Conservation (phyloP, 2,329 filamentous ascomycete genomes). For the Colletotrichum liaoningense region DNA sequence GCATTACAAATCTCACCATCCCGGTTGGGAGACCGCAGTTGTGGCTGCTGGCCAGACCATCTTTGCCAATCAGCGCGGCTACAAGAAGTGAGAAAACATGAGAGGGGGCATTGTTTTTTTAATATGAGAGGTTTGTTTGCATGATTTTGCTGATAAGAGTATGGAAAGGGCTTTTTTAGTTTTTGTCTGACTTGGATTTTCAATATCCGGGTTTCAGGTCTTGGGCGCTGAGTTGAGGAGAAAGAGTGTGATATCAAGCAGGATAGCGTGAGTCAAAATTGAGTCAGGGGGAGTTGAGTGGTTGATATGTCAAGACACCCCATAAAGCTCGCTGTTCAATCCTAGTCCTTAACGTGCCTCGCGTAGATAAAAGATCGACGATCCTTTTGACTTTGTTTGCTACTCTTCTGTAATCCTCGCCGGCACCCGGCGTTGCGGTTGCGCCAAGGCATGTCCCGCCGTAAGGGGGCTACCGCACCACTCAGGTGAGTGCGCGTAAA, state of each 20-base stretch:
- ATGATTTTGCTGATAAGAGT: background rate
- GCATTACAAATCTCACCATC: background rate
- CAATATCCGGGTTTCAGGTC: background rate
- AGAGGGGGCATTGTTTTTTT: background rate
- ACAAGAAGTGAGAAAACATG: no score
- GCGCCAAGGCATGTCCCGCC: background rate
- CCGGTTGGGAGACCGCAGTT: background rate
- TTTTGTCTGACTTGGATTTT: background rate
- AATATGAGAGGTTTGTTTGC: background rate
- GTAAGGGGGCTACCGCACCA: background rate
- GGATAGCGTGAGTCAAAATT: background rate
- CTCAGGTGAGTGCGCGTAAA: background rate
- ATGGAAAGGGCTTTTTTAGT: background rate
- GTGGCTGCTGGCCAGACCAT: background rate
- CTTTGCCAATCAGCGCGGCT: background rate
- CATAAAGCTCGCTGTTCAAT: background rate
- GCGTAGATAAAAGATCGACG: background rate
- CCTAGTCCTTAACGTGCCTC: background rate
- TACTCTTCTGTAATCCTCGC: background rate
- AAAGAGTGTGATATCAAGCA: background rate
- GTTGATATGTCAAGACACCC: background rate
- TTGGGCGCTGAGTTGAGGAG: background rate
- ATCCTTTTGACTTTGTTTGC: background rate
- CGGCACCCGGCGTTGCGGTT: background rate
- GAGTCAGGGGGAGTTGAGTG: background rate